phyloP scores from a whole-genome alignment of 805 yeast species.

The Limtongia smithiae region DNA sequence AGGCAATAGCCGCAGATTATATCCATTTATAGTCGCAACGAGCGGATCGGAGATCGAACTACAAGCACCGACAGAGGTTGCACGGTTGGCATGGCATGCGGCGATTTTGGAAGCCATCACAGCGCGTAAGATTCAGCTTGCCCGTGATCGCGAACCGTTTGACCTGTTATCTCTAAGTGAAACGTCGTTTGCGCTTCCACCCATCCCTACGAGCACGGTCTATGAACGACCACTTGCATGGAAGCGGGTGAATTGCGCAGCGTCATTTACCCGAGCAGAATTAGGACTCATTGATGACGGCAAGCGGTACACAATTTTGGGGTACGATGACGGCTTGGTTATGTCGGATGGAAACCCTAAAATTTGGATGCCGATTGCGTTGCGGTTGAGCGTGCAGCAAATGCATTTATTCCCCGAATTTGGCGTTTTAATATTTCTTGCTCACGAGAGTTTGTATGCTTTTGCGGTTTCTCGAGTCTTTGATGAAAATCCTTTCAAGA shows the following conservation, averaged over 20 bases:
- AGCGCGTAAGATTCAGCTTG: too few species aligned
- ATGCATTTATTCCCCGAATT: constrained; percentile 56
- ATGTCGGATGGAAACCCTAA: constrained; percentile 38
- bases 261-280: constrained; percentile 47
- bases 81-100: too few species aligned
- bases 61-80: too few species aligned
- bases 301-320: constrained; percentile 44
- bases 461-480: constrained; percentile 60
- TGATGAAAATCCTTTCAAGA: neutral
- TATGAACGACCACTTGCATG: too few species aligned
- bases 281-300: constrained; percentile 34
- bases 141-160: too few species aligned
- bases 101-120: too few species aligned
- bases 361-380: constrained; percentile 57
- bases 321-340: constrained; percentile 61
- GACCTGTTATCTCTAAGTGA: too few species aligned
- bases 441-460: constrained; percentile 58
- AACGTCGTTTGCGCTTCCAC: too few species aligned
- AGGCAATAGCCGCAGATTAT: too few species aligned
- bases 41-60: too few species aligned
- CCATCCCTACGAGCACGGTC: too few species aligned
- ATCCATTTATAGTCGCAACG: too few species aligned
- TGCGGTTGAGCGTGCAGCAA: constrained; percentile 51
- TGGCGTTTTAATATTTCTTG: constrained; percentile 54
- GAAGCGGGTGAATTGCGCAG: constrained; percentile 45